Base-by-base conservation (phyloP, 1,284 basidiomycete species). In the Ceratobasidium sp. region DNA sequence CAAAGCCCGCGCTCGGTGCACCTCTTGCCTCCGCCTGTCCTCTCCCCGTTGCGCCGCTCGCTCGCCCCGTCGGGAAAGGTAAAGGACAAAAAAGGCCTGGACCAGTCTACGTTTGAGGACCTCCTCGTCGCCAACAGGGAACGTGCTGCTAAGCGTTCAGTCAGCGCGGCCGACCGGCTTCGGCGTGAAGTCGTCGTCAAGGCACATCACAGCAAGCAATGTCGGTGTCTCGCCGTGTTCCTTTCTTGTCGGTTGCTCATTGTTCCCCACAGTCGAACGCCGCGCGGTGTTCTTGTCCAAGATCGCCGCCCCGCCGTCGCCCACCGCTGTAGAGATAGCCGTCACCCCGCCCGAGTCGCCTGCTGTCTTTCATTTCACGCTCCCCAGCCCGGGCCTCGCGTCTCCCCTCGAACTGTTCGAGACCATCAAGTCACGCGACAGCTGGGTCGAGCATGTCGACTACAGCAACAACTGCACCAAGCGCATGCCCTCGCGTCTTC, bases 261-360 rank as follows among this genome's bases (percentile, higher is more conserved):
- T 41, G 16, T 13, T 43, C n/a, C 59, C 34, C 13, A 3, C 79
- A 92, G 91, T 87, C 78, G 90, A 92, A 81, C 86, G 92, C 74
- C 89, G 91, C 54, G 89, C 90, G 11, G 84, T 87, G 74, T 93
- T 93, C 83, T 83, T 93, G 46, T 90, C 89, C 76, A 92, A 89
- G 81, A 83, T 93, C 64, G 83, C 86, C 54, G 88, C 88, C 24
- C 88, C 89, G 29, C 88, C 89, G 8, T 89, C 88, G 14, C 86
- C 89, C 11, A 85, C 86, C 16, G 87, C 89, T 22, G 85, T 86
- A 34, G 80, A 82, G 54, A 84, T 85, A 14, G 88, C 90, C 13
- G 88, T 88, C 81, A 90, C 88, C 3, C 89, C 89, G 54, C 88
- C 88, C 6, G 89, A 90, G 76, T 92, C 90, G 16, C 90, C 90